Evolutionary conservation across 2,329 filamentous ascomycete genomes (phyloP).

Genomic region (Ascochyta rabiei): DNA sequence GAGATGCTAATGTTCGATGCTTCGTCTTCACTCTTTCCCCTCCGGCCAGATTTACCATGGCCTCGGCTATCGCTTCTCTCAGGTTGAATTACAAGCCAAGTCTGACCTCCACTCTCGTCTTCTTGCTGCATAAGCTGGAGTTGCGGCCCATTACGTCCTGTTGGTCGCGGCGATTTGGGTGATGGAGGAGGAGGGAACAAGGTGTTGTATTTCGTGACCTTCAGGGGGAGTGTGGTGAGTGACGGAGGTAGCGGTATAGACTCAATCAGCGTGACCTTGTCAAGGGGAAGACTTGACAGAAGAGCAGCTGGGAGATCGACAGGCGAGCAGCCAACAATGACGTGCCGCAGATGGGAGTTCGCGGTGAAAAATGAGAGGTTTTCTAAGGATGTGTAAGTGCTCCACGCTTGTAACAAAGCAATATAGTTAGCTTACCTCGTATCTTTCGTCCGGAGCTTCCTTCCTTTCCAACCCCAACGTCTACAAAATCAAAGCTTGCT

Average conservation of each 20-base stretch:
- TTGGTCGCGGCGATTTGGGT: conserved; percentile 29
- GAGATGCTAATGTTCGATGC: conserved; percentile 45
- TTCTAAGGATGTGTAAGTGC: conserved; percentile 29
- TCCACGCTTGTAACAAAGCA: not conserved
- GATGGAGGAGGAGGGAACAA: conserved; percentile 39
- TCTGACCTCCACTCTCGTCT: conserved; percentile 40
- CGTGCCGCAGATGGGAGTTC: conserved; percentile 43
- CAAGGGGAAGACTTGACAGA: conserved; percentile 40
- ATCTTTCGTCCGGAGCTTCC: conserved; percentile 43
- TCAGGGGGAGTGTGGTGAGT: conserved; percentile 39
- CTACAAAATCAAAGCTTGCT: conserved; percentile 46
- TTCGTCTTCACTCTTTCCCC: conserved; percentile 37
- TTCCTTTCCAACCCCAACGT: conserved; percentile 46
- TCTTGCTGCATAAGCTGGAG: conserved; percentile 47
- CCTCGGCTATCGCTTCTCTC: conserved; percentile 44
- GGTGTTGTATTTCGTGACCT: conserved; percentile 32
- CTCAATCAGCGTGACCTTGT: conserved; percentile 44
- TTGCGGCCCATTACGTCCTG: conserved; percentile 31
- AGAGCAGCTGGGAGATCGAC: conserved; percentile 39
- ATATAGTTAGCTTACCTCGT: conserved; percentile 30
- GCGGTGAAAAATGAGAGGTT: conserved; percentile 44
- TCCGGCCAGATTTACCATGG: conserved; percentile 21
- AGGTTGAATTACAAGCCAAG: conserved; percentile 47
- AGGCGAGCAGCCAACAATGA: conserved; percentile 44
- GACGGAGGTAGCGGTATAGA: conserved; percentile 35